A percentile compares a stretch with the other conserved stretches of the same genome.
These are phyloP conservation scores for Coniochaeta pulveracea DNA, from an alignment of 2,329 filamentous ascomycete species.

Conservation along the genomic window DNA sequence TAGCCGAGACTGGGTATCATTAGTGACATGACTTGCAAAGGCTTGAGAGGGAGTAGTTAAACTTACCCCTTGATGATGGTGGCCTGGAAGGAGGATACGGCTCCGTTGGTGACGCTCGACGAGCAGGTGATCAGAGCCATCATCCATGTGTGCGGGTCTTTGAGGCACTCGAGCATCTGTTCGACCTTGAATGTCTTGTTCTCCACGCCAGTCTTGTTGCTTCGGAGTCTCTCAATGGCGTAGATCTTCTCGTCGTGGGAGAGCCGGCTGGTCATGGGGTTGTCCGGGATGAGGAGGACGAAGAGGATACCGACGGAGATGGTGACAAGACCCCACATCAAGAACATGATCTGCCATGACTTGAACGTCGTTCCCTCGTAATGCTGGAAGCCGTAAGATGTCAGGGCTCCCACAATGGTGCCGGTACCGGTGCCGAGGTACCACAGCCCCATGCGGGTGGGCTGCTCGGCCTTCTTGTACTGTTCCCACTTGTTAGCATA, in stretches of 20 bases:
- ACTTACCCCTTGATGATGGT: constrained; percentile 36
- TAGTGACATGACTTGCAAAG: too few species aligned
- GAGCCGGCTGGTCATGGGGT: constrained; percentile 13
- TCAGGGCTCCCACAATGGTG: constrained; percentile 17
- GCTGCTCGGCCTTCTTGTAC: constrained; percentile 44
- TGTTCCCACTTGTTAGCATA: too few species aligned
- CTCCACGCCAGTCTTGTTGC: constrained; percentile 23
- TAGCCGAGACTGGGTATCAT: constrained; percentile 25
- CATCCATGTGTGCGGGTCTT: constrained; percentile 20
- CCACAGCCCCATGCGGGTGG: constrained; percentile 37
- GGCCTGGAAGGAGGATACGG: constrained; percentile 29
- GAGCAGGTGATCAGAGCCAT: constrained; percentile 16
- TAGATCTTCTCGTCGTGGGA: constrained; percentile 15
- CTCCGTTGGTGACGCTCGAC: constrained; percentile 18
- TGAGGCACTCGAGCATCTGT: constrained; percentile 20
- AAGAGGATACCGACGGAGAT: constrained; percentile 16
- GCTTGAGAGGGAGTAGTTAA: background rate
- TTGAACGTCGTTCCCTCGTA: constrained; percentile 9
- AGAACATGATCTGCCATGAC: constrained; percentile 11
- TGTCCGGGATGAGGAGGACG: constrained; percentile 12
- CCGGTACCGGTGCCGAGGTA: constrained; percentile 21
- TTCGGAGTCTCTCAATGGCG: constrained; percentile 18
- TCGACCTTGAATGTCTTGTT: constrained; percentile 16
- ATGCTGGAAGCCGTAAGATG: constrained; percentile 20
- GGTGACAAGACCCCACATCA: constrained; percentile 13